These are phyloP conservation scores for Phaeosphaeriaceae sp. DNA, from an alignment of 2,329 filamentous ascomycete genomes.

Conservation along the genomic window DNA sequence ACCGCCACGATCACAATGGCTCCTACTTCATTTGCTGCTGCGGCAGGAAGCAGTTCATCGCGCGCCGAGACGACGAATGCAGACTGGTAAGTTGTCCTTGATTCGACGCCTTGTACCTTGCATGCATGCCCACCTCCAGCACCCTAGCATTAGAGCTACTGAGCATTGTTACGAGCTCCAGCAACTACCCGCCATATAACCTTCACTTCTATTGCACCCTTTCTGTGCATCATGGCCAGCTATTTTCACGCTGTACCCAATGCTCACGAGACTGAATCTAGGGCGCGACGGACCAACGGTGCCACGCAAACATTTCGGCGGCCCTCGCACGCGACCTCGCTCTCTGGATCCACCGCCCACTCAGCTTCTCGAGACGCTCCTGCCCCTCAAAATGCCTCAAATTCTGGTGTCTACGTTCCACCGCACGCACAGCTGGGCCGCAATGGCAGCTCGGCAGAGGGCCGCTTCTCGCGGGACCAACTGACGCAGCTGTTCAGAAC, in stretches of 20 bases:
- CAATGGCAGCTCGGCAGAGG: conserved; percentile 62
- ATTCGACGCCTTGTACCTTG: conserved; percentile 9
- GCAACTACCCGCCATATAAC: conserved; percentile 15
- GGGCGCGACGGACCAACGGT: conserved; percentile 70
- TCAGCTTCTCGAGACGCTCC: conserved; percentile 39
- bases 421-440: conserved; percentile 66
- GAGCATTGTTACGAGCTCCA: conserved; percentile 19
- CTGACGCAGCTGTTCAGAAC: conserved; percentile 75
- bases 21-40: conserved; percentile 59
- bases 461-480: conserved; percentile 79
- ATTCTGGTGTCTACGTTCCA: conserved; percentile 64
- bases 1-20: conserved; percentile 48
- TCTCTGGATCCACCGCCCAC: conserved; percentile 50
- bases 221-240: conserved; percentile 19
- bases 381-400: conserved; percentile 43
- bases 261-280: conserved; percentile 39
- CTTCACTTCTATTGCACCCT: conserved; percentile 7
- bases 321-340: conserved; percentile 65
- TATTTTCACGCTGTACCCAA: neutral
- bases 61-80: conserved; percentile 52
- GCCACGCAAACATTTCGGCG: conserved; percentile 72
- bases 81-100: conserved; percentile 54
- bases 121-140: conserved; percentile 7
- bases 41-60: conserved; percentile 53
- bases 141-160: conserved; percentile 13